Conservation (phyloP, 345 rosid genomes). For the Erucastrum elatum region DNA sequence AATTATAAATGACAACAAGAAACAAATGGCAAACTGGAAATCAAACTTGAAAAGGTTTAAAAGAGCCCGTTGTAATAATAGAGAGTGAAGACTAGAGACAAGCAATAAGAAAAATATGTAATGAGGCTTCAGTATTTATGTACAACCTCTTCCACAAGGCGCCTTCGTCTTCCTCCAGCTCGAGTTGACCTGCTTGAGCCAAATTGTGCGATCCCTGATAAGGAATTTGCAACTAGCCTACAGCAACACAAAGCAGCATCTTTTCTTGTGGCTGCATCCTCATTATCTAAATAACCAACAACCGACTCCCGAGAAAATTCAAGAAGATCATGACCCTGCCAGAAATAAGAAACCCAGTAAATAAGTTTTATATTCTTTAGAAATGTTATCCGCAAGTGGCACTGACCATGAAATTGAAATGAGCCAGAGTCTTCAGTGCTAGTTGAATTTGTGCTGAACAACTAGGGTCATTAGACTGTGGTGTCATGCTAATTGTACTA, state of each 20-base stretch:
- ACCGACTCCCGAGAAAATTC: slow-evolving; percentile 93
- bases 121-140: slow-evolving; percentile 15
- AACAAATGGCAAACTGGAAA: slow-evolving; percentile 5
- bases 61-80: not conserved
- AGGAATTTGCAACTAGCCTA: slow-evolving; percentile 78
- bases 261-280: slow-evolving; percentile 83
- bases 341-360: slow-evolving; percentile 38
- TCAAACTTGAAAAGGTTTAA: slow-evolving; percentile 19
- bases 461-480: slow-evolving; percentile 65
- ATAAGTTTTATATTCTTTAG: slow-evolving; percentile 6
- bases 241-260: slow-evolving; percentile 97
- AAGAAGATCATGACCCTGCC: slow-evolving; percentile 79
- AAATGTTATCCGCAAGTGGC: slow-evolving; percentile 1
- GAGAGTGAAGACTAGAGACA: slow-evolving; percentile 1
- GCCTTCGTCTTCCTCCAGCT: slow-evolving; percentile 74
- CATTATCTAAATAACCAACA: slow-evolving; percentile 85
- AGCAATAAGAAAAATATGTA: slow-evolving; percentile 14
- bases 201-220: slow-evolving; percentile 62
- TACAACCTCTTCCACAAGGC: slow-evolving; percentile 87
- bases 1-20: slow-evolving; percentile 21
- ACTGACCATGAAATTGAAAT: slow-evolving; percentile 86
- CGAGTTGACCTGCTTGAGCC: slow-evolving; percentile 74
- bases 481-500: slow-evolving; percentile 48
- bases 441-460: slow-evolving; percentile 83
- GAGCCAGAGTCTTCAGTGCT: slow-evolving; percentile 94